These are phyloP conservation scores for Lactarius tabidus DNA, from an alignment of 768 basidiomycete species.

Conservation along the genomic window DNA sequence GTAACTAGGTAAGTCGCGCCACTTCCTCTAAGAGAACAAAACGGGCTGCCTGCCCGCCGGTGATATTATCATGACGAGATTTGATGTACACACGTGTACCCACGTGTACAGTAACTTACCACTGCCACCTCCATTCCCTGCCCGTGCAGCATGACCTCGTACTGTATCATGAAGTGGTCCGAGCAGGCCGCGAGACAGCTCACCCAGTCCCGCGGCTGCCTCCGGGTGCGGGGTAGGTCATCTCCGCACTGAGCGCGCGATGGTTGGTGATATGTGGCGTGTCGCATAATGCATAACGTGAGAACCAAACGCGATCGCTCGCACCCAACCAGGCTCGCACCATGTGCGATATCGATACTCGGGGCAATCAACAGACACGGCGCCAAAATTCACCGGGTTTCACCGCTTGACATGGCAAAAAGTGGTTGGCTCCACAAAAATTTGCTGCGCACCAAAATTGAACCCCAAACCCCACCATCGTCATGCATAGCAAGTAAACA, in stretches of 20 bases:
- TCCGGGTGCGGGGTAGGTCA: neutral
- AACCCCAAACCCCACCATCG: neutral
- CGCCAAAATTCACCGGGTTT: neutral
- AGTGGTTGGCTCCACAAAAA: neutral
- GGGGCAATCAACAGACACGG: neutral
- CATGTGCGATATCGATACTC: neutral
- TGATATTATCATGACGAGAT: neutral
- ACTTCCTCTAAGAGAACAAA: neutral
- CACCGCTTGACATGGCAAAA: neutral
- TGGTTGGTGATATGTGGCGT: neutral
- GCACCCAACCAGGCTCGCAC: neutral
- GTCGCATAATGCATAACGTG: neutral
- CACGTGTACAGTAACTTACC: neutral
- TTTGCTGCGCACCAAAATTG: neutral
- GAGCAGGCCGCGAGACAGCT: neutral
- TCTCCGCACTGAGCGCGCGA: neutral
- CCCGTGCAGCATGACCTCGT: neutral
- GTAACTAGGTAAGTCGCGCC: neutral
- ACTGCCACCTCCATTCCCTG: neutral
- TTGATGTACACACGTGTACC: neutral
- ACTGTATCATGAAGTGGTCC: too few relatives aligned
- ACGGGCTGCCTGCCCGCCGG: neutral
- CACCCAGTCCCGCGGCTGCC: neutral
- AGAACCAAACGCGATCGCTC: neutral
- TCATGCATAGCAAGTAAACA: neutral